Conservation (phyloP, 208 protist species). For the Trypanosoma brucei region DNA sequence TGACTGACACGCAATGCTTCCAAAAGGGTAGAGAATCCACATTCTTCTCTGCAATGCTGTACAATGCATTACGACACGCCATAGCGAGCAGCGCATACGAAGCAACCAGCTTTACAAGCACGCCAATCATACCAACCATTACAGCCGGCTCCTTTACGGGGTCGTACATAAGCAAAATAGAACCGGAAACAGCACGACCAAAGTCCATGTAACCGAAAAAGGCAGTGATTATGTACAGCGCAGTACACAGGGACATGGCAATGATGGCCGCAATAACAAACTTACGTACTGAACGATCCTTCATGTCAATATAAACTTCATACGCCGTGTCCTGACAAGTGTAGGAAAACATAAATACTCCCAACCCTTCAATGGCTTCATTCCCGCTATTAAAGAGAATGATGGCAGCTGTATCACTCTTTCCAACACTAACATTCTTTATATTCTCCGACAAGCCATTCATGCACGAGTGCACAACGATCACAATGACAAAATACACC, state of each 20-base stretch:
- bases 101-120: slow-evolving; percentile 63
- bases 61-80: slow-evolving; percentile 57
- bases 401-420: slow-evolving; percentile 22
- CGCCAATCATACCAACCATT: slow-evolving; percentile 42
- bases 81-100: slow-evolving; percentile 61
- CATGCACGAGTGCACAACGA: slow-evolving; percentile 21
- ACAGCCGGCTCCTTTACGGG: slow-evolving; percentile 49
- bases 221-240: slow-evolving; percentile 47
- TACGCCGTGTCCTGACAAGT: slow-evolving; percentile 55
- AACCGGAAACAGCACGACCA: slow-evolving; percentile 33
- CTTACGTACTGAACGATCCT: slow-evolving; percentile 24
- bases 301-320: slow-evolving; percentile 46
- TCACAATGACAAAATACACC: slow-evolving; percentile 34
- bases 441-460: slow-evolving; percentile 24
- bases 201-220: slow-evolving; percentile 78
- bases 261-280: slow-evolving; percentile 35
- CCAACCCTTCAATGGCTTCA: slow-evolving; percentile 33
- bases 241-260: slow-evolving; percentile 48
- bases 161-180: slow-evolving; percentile 30
- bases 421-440: slow-evolving; percentile 8
- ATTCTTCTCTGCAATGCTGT: slow-evolving; percentile 39
- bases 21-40: slow-evolving; percentile 44
- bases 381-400: slow-evolving; percentile 35
- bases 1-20: slow-evolving; percentile 38
- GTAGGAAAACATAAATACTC: slow-evolving; percentile 60